Evolutionary conservation across 2,329 filamentous ascomycete genomes (phyloP).

Genomic region (Colletotrichum sp.): DNA sequence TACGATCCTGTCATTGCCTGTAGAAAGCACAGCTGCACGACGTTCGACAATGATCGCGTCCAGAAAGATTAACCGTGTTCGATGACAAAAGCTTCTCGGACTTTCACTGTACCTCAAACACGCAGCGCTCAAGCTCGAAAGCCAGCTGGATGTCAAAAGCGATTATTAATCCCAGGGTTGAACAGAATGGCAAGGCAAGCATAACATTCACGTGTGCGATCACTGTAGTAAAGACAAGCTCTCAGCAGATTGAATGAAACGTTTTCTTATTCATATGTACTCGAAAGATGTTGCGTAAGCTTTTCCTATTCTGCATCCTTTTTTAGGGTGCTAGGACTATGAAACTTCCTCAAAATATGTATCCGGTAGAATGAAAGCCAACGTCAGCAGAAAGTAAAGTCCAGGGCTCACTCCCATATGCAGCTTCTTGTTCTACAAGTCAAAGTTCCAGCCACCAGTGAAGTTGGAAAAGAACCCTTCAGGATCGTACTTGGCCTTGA

Average conservation of each 20-base stretch:
- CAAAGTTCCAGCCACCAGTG: neutral
- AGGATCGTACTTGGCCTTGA: constrained; percentile 36
- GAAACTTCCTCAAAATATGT: neutral
- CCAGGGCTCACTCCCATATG: neutral
- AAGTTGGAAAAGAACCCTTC: constrained; percentile 28
- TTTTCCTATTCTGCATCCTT: rapidly evolving
- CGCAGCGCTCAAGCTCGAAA: neutral
- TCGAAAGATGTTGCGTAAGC: neutral
- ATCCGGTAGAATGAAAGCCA: neutral
- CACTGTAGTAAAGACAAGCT: neutral
- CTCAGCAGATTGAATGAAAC: neutral
- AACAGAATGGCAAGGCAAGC: neutral
- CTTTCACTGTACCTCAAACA: neutral
- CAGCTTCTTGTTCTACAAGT: neutral
- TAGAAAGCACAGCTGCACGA: neutral
- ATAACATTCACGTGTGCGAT: rapidly evolving
- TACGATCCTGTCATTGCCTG: neutral
- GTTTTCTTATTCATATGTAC: neutral
- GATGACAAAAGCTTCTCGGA: neutral
- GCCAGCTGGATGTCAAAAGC: rapidly evolving
- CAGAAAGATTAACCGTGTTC: neutral
- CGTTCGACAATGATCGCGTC: neutral
- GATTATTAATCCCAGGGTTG: neutral
- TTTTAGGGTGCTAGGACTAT: neutral
- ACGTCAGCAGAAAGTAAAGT: neutral